Evolutionary conservation across 2,329 filamentous ascomycete species (phyloP), one percentile per base, ranked within the genome.

Genomic region (Orbilia ellipsospora): DNA sequence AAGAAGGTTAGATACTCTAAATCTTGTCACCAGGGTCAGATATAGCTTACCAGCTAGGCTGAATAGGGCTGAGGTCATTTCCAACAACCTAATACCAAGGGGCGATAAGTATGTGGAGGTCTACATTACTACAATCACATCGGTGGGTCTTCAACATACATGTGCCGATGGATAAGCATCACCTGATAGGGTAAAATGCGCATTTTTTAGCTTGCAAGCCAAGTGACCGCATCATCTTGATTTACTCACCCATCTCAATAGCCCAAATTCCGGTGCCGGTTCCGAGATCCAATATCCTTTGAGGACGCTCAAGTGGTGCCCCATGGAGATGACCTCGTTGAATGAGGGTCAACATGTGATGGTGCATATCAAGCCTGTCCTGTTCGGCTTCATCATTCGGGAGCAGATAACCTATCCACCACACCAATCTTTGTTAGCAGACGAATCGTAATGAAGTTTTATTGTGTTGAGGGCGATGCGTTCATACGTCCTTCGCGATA

Each of bases 281-380:
- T 7, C 78, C 78, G 31, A 75, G 16, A 55, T 79, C 78, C 51
- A 79, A 23, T 23, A 79, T 74, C 48, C 64, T 73, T 20, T 73
- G 63, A n/a, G 65, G 64, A 15, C 23, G 4, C 20, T 57, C 52
- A 15, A 69, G 26, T 26, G 59, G 59, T 6, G 61, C 54, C 8
- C 51, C 63, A 18, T 75, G 64, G 13, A 75, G 28, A 5, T 64
- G 18, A 15, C 72, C 72, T 15, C 54, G 28, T 16, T 69, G 72
- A 16, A 69, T 64, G 31, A 69, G 51, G 0, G 63, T 75, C 44
- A 93, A 90, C 79, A 94, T 85, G 80, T 92, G 91, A 84, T 96
- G 91, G 80, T 92, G 90, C 59, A 94, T 90, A 80, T 96, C 92
- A 80, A 94, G 86, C 77, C 92, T 88, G 81, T 93, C 90, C 80